Evolutionary conservation across 495 filamentous ascomycete species (phyloP).

Genomic region (Aspergillus diversus): DNA sequence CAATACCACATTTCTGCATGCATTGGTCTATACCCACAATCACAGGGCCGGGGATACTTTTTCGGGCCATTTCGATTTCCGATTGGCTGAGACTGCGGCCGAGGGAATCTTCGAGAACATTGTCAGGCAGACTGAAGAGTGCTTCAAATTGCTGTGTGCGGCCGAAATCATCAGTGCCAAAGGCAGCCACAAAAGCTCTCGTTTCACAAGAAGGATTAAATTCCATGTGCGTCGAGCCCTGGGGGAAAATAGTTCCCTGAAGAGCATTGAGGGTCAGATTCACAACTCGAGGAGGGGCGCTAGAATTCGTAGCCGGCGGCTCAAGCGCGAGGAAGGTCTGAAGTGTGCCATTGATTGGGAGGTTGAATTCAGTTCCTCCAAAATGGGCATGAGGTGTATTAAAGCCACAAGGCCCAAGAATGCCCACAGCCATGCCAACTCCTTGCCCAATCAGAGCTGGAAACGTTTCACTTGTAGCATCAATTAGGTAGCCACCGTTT

Average conservation of each 20-base stretch:
- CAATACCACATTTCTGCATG: background rate
- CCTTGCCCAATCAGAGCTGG: background rate
- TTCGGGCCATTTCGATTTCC: background rate
- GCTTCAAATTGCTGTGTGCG: background rate
- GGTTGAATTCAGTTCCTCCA: background rate
- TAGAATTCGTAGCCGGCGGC: background rate
- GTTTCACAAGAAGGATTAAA: background rate
- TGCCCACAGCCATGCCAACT: background rate
- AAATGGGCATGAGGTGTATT: background rate
- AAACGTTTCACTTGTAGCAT: background rate
- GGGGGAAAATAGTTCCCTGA: background rate
- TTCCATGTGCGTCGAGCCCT: background rate
- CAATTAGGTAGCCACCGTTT: background rate
- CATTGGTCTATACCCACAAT: constrained; percentile 1
- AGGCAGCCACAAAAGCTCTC: background rate
- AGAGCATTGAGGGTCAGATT: background rate
- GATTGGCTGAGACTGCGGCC: background rate
- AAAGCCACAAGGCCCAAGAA: background rate
- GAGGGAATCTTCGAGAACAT: background rate
- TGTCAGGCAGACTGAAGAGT: background rate
- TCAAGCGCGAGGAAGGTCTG: background rate
- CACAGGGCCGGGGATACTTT: background rate
- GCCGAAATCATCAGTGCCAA: background rate
- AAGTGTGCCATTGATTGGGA: background rate
- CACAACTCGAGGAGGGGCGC: background rate